Base-by-base conservation (phyloP, 805 yeast species). In the Wickerhamomyces alni region DNA sequence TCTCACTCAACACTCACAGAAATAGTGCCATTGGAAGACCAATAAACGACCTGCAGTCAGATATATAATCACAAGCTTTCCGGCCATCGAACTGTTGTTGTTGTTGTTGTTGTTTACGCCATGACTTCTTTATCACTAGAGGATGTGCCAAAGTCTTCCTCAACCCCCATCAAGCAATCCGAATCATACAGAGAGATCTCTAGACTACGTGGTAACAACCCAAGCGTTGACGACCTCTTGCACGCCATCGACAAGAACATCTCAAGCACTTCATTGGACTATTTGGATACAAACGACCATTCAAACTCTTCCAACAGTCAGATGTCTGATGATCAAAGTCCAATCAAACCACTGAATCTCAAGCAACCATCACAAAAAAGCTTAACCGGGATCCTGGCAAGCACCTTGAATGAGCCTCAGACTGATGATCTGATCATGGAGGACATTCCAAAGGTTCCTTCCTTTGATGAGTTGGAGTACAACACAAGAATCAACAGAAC, bases 201-300 rank as follows among this genome's bases (percentile, higher is more conserved):
- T 8, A 36, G 8, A 9, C 34, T 31, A 13, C 26, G 26, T 13
- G 17, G 36, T 6, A 38, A 35, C 17, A 42, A 41, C 43, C 61
- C 59, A 35, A 65, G 70, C 1, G 70, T 66, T 10, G 70, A 66
- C 37, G 67, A 65, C 34, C 52, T 67, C 11, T 41, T 67, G 16
- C 57, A 58, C 12, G 55, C 53, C 6, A 54, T 55, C 17, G 52
- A 54, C 32, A 49, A 46, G 34, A 55, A 55, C 39, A 49, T 55
- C 8, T 53, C 58, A 17, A 30, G 47, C 10, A 29, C 51, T 11
- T 46, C 52, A 3, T 19, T 50, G 11, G 31, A 36, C 10, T 39
- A 41, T 15, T 27, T 19, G n/a, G 43, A 42, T 10, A 12, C 33
- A 3, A 33, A 35, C 35, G 30, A 37, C 33, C 5, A 35, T 25